These are phyloP conservation scores for Penstemon davidsonii DNA, from an alignment of 257 asterid species.

Conservation along the genomic window DNA sequence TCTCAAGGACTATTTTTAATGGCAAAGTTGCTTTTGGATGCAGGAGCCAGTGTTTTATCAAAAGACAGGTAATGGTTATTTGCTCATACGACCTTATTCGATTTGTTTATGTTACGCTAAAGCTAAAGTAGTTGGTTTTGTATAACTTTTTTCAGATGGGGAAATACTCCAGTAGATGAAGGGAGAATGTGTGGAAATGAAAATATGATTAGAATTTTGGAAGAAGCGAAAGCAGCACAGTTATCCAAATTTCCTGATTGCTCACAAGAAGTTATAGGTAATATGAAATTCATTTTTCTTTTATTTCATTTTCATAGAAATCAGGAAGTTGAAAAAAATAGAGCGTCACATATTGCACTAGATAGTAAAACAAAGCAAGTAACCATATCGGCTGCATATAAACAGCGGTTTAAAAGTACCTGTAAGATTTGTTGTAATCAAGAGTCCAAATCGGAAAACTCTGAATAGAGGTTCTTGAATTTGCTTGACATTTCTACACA, in stretches of 20 bases:
- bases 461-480: too few relatives aligned
- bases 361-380: too few relatives aligned
- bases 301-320: too few relatives aligned
- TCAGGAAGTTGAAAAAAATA: too few relatives aligned
- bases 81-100: too few relatives aligned
- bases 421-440: too few relatives aligned
- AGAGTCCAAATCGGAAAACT: too few relatives aligned
- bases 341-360: too few relatives aligned
- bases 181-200: slow-evolving; percentile 71
- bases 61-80: slow-evolving; percentile 63
- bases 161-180: slow-evolving; percentile 82
- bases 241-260: slow-evolving; percentile 42
- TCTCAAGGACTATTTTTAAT: slow-evolving; percentile 70
- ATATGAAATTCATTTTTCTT: neutral
- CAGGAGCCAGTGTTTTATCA: slow-evolving; percentile 78
- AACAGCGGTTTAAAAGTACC: too few relatives aligned
- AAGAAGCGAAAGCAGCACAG: slow-evolving; percentile 62
- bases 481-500: too few relatives aligned
- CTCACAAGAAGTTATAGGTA: slow-evolving; percentile 57
- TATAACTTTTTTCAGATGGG: slow-evolving; percentile 57
- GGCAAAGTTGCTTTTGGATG: slow-evolving; percentile 80
- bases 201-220: slow-evolving; percentile 60
- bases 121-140: slow-evolving; percentile 26
- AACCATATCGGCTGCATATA: too few relatives aligned
- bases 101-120: neutral